Percentiles rank a stretch among this genome's conserved stretches.
phyloP scores from a whole-genome alignment of 495 filamentous ascomycete genomes.

The Corynascus novoguineensis region DNA sequence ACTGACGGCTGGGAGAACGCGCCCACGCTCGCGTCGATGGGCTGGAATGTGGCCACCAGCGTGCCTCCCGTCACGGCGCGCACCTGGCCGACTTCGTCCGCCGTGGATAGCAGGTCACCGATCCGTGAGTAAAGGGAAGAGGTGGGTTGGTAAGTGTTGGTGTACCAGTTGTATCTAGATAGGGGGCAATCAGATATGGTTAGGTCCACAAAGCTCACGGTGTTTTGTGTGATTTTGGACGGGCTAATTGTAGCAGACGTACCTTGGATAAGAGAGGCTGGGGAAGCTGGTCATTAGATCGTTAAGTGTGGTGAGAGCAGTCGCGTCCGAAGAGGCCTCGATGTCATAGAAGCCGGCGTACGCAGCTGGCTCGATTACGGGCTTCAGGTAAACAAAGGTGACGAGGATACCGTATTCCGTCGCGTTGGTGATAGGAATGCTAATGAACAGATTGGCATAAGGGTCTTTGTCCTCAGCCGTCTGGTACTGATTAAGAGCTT shows the following conservation, averaged over 20 bases:
- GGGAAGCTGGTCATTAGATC: neutral
- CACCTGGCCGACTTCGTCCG: neutral
- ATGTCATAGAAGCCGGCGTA: neutral
- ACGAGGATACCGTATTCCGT: neutral
- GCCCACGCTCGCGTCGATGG: neutral
- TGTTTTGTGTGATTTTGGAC: too few species aligned
- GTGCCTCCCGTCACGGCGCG: neutral
- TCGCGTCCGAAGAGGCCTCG: neutral
- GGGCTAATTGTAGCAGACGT: too few species aligned
- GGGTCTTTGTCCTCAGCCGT: neutral
- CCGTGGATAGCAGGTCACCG: neutral
- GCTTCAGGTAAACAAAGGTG: neutral
- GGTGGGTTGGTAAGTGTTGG: neutral
- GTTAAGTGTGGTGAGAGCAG: neutral
- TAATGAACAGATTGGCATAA: neutral
- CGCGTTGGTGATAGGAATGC: neutral
- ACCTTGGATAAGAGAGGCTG: too few species aligned
- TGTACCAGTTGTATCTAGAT: neutral
- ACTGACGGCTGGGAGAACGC: too few species aligned
- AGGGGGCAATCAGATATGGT: too few species aligned
- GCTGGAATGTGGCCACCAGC: neutral
- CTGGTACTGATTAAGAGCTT: neutral
- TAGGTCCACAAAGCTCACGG: too few species aligned
- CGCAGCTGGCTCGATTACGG: neutral
- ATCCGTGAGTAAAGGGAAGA: neutral